Evolutionary conservation across 345 rosid species (phyloP), one percentile per base, ranked within the genome.

Genomic region (Citrus glauca): DNA sequence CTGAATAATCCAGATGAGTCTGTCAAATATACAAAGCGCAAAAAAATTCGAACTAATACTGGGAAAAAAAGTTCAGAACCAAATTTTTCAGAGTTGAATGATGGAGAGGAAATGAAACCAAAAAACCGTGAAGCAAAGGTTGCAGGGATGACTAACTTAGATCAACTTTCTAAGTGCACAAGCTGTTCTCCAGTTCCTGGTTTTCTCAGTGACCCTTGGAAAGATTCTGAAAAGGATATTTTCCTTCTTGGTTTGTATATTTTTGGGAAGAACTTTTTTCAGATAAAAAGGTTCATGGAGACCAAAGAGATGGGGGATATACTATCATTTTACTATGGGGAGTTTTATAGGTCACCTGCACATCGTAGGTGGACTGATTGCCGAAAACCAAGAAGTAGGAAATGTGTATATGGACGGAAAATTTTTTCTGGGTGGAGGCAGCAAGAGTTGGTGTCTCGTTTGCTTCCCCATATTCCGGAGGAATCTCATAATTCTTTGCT

Each of bases 401-500:
- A 84, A 75, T 87, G 88, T 63, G 81, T 83, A 37, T 80, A 60
- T 64, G 96, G 94, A 64, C 82, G 78, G 61, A 93, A 86, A 82
- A 84, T 90, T 61, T 90, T 91, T 78, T 80, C 90, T 24, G 92
- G 91, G 66, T 90, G 96, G 96, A 91, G 94, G 83, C 94, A 86
- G 56, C 89, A 91, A 28, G 86, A 88, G 83, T 78, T 93, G 73
- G 70, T 89, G 38, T 83, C 95, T 38, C 91, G 96, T 77, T 78
- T 93, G 87, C 88, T 82, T 78, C 81, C 86, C 57, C 85, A 76
- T 76, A 74, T 88, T n/a, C 80, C 84, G 0, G 89, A 82, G 73
- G 85, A 85, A 63, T 67, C 77, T 71, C 84, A 87, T 32, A 85
- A 66, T 42, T 24, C 72, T 79, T 73, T 86, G 25, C 77, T 66